These are phyloP conservation scores for Cercospora beticola DNA, from an alignment of 2,329 filamentous ascomycete species.

Conservation along the genomic window DNA sequence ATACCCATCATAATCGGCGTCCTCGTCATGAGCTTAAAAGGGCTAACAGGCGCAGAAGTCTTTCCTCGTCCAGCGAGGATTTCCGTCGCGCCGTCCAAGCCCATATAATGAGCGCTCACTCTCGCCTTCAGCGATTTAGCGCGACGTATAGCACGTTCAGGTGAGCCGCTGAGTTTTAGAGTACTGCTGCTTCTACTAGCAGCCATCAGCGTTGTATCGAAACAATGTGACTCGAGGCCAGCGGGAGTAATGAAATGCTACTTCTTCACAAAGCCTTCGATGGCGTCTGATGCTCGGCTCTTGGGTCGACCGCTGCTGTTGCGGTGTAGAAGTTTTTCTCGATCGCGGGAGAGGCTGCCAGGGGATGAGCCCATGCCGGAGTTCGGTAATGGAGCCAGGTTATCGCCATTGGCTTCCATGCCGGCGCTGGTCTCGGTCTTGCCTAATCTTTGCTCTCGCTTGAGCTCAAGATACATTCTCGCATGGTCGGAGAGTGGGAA, in stretches of 20 bases:
- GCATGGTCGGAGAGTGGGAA: constrained; percentile 82
- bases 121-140: constrained; percentile 13
- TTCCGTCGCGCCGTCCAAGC: constrained; percentile 23
- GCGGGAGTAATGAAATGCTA: constrained; percentile 28
- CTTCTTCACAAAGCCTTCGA: constrained; percentile 37
- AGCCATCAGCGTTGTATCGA: constrained; percentile 8
- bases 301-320: constrained; percentile 28
- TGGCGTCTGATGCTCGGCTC: constrained; percentile 29
- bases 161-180: background rate
- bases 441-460: constrained; percentile 50
- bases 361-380: constrained; percentile 19
- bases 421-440: constrained; percentile 27
- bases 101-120: constrained; percentile 10
- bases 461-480: constrained; percentile 81
- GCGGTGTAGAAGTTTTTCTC: constrained; percentile 33
- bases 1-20: constrained; percentile 27
- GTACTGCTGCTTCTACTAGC: constrained; percentile 1
- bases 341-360: constrained; percentile 10
- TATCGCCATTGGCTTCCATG: constrained; percentile 51
- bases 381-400: constrained; percentile 60
- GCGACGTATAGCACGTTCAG: constrained; percentile 17
- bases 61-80: constrained; percentile 9
- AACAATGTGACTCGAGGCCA: constrained; percentile 7
- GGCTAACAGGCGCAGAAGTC: background rate
- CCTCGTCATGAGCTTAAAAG: constrained; percentile 8